Evolutionary conservation across 2,329 filamentous ascomycete genomes (phyloP).

Genomic region (Aureobasidium sp.): DNA sequence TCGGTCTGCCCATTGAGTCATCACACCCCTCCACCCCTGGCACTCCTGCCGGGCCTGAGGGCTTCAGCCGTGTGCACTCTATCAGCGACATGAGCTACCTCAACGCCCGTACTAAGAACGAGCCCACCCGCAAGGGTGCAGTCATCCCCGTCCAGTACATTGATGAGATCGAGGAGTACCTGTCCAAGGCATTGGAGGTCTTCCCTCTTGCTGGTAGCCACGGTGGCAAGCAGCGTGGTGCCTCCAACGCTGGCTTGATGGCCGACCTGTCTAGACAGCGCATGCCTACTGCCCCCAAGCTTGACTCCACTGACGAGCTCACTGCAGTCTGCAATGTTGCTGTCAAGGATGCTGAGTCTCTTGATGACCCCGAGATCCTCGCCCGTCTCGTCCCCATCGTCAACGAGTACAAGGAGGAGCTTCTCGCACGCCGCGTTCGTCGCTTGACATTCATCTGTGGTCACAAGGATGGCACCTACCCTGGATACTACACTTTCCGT

Average conservation of each 20-base stretch:
- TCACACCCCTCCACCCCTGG: slow-evolving; percentile 71
- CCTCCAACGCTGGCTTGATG: slow-evolving; percentile 35
- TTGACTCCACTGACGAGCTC: slow-evolving; percentile 64
- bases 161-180: slow-evolving; percentile 83
- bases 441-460: slow-evolving; percentile 95
- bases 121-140: slow-evolving; percentile 83
- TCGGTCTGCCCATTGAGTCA: slow-evolving; percentile 70
- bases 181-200: slow-evolving; percentile 74
- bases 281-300: slow-evolving; percentile 32
- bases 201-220: slow-evolving; percentile 48
- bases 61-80: slow-evolving; percentile 79
- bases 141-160: slow-evolving; percentile 90
- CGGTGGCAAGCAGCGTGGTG: slow-evolving; percentile 39
- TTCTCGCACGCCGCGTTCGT: slow-evolving; percentile 72
- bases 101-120: slow-evolving; percentile 57
- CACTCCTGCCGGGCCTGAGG: slow-evolving; percentile 47
- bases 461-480: slow-evolving; percentile 87
- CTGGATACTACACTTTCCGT: slow-evolving; percentile 97
- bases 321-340: slow-evolving; percentile 90
- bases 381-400: slow-evolving; percentile 67
- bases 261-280: slow-evolving; percentile 35
- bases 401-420: slow-evolving; percentile 72
- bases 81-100: slow-evolving; percentile 96
- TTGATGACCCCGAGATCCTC: slow-evolving; percentile 73
- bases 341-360: slow-evolving; percentile 76